Evolutionary conservation across 23 red algal genomes (phyloP), one percentile per base, ranked within the genome.

Genomic region (Agarophyton chilense): DNA sequence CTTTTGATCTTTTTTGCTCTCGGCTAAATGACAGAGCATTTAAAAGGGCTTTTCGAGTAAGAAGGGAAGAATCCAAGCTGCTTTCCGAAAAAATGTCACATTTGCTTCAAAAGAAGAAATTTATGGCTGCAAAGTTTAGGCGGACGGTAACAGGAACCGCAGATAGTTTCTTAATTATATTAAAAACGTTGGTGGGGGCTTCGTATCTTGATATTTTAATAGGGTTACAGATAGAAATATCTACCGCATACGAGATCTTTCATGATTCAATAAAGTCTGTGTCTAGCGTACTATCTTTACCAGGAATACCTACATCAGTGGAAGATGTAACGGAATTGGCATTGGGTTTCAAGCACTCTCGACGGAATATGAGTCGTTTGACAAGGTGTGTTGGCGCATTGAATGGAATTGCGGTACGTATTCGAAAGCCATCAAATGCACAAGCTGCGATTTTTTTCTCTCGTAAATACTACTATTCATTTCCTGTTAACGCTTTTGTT

Each of bases 221-320:
- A 7, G 52, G 49, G 36, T 83, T 62, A 28, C 24, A 60, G 41
- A 25, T 83, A 28, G 79, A 38, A 66, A 0, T 18, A 11, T 83
- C 79, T 14, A 66, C 19, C 13, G 41, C 52, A 13, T 83, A 83
- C 42, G 32, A 11, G 16, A 66, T 83, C 42, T 83, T 83, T 83
- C 36, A 83, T 18, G 2, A 83, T 18, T 66, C 58, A 0, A 5
- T 31, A 0, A 35, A 83, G 40, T 53, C 56, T 0, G 0, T 83
- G 39, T 18, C 35, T 12, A 43, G 66, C 31, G 57, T 83, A 39
- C 28, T 83, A 33, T 10, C 2, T 32, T 17, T 34, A 3, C 61
- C 61, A 4, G 61, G 61, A 10, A 4, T 66, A 10, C 61, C 61
- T 3, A 13, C 12, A 3, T 10, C 61, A 2, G 2, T 22, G 8